A percentile compares a stretch with the other conserved stretches of the same genome.
phyloP scores from a whole-genome alignment of 352 stramenopile species.

The Paralagenidium karlingii region DNA sequence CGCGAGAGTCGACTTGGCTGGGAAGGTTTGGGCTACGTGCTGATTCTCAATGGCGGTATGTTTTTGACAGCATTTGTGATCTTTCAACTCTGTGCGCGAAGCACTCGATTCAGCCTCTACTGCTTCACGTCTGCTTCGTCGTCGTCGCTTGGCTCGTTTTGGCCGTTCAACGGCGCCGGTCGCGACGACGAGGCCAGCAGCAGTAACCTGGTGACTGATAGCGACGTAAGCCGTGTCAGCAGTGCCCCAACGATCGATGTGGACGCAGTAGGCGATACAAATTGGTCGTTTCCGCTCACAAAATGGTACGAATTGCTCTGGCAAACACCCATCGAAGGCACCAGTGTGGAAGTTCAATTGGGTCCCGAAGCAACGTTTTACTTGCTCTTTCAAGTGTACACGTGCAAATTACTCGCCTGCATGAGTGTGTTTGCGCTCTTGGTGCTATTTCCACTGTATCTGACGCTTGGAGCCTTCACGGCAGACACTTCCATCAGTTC shows the following conservation, averaged over 20 bases:
- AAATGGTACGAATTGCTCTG: conserved; percentile 59
- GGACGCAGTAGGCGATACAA: too few species aligned
- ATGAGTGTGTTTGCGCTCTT: conserved; percentile 56
- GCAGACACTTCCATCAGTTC: neutral
- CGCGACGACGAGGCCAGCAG: neutral
- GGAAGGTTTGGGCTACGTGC: conserved; percentile 67
- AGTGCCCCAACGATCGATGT: conserved; percentile 1
- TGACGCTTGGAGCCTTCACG: conserved; percentile 21
- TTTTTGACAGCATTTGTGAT: conserved; percentile 45
- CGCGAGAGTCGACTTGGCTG: conserved; percentile 64
- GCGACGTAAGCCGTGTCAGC: too few species aligned
- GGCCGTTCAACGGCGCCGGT: neutral
- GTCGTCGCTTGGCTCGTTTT: conserved; percentile 23
- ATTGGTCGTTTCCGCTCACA: conserved; percentile 38
- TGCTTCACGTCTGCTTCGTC: conserved; percentile 26
- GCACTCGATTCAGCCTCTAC: conserved; percentile 65
- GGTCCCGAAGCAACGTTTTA: conserved; percentile 77
- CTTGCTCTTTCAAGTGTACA: conserved; percentile 74
- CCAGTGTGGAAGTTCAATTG: conserved; percentile 42
- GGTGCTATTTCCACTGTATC: conserved; percentile 58
- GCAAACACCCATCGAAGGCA: conserved; percentile 53
- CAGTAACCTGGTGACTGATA: neutral
- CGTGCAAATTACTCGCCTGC: conserved; percentile 34
- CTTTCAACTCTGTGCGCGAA: conserved; percentile 52
- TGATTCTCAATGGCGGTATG: conserved; percentile 55